These are phyloP conservation scores for Ophiostoma perfectum DNA, from an alignment of 2,329 filamentous ascomycete genomes.

Conservation along the genomic window DNA sequence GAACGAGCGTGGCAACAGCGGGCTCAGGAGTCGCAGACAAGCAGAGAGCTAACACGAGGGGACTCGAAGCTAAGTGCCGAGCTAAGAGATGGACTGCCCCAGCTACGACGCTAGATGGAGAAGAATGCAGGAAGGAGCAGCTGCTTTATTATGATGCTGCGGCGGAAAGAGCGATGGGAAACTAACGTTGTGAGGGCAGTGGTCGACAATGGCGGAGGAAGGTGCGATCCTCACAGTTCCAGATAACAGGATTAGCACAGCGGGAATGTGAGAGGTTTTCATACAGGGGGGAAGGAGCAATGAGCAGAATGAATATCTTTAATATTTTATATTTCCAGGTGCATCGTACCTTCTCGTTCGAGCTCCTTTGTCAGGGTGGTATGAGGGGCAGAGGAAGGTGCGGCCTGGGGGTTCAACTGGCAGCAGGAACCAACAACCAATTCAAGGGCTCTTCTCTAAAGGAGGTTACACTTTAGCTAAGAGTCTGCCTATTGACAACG, in stretches of 20 bases:
- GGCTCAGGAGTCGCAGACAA: constrained; percentile 1
- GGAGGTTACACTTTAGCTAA: too few species aligned
- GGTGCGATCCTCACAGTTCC: background rate
- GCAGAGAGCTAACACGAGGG: background rate
- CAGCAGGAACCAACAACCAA: background rate
- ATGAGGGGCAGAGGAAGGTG: constrained; percentile 2
- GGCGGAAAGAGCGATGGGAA: background rate
- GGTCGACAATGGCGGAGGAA: background rate
- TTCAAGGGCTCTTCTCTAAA: background rate
- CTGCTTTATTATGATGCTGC: background rate
- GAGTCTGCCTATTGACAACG: too few species aligned
- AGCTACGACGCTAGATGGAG: background rate
- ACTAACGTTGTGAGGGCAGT: background rate
- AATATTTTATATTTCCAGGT: background rate
- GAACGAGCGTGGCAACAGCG: background rate
- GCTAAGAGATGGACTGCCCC: background rate
- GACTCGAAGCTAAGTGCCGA: background rate
- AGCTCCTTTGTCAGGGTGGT: background rate
- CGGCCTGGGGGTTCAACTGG: background rate
- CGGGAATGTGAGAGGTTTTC: background rate
- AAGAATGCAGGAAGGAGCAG: background rate
- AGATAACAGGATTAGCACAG: too few species aligned
- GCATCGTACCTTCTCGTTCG: background rate
- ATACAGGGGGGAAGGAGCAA: background rate
- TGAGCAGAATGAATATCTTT: background rate